phyloP scores from a whole-genome alignment of 2,329 filamentous ascomycete species.

The Diaporthe amygdali region DNA sequence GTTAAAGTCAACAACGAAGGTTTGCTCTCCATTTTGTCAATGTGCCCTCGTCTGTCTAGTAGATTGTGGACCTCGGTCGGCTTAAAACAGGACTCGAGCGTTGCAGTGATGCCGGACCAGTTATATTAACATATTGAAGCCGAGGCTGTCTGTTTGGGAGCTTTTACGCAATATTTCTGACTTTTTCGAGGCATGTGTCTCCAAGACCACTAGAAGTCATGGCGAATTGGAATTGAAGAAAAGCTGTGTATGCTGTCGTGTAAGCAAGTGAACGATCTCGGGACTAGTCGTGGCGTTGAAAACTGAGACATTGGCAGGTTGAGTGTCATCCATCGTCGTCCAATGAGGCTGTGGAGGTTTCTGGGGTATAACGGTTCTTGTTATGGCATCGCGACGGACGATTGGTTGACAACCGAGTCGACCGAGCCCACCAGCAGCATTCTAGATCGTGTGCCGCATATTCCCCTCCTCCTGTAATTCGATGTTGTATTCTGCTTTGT shows the following conservation, averaged over 20 bases:
- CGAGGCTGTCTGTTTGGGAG: background rate
- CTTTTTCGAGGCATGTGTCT: background rate
- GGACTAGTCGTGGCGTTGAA: background rate
- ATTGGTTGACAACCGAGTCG: background rate
- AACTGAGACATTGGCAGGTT: background rate
- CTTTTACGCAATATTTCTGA: background rate
- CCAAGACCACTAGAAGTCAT: background rate
- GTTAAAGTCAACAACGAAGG: too few species aligned
- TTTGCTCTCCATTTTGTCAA: too few species aligned
- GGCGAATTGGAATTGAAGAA: background rate
- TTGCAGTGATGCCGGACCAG: background rate
- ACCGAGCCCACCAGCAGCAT: background rate
- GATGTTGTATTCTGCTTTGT: background rate
- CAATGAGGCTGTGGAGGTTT: background rate
- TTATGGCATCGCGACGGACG: background rate
- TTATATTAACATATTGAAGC: background rate
- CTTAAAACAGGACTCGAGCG: background rate
- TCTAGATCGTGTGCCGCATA: background rate
- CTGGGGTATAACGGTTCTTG: background rate
- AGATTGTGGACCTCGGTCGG: background rate
- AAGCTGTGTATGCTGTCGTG: background rate
- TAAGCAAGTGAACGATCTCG: background rate
- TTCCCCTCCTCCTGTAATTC: background rate
- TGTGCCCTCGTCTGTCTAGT: background rate
- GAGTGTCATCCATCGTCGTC: background rate